A percentile compares a stretch with the other conserved stretches of the same genome.
These are phyloP conservation scores for Fusarium sp. DNA, from an alignment of 2,329 filamentous ascomycete species.

Conservation along the genomic window DNA sequence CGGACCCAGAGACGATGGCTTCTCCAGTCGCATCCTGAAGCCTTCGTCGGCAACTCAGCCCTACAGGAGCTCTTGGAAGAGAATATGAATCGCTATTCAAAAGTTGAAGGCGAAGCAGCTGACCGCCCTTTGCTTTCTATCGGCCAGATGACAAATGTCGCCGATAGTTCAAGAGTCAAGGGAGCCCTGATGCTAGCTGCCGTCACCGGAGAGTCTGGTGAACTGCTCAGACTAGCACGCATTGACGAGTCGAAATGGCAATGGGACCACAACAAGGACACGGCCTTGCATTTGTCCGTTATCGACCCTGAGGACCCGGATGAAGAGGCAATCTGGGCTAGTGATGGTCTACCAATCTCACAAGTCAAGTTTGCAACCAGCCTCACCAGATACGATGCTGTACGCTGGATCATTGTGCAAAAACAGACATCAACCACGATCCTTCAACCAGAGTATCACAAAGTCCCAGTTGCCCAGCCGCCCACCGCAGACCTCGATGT, in stretches of 20 bases:
- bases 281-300: conserved; percentile 60
- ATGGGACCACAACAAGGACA: conserved; percentile 63
- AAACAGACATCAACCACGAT: conserved; percentile 64
- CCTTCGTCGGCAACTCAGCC: conserved; percentile 54
- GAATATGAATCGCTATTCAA: conserved; percentile 49
- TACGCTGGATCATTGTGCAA: conserved; percentile 67
- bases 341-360: conserved; percentile 62
- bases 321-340: conserved; percentile 66
- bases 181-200: conserved; percentile 57
- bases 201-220: conserved; percentile 67
- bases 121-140: conserved; percentile 61
- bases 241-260: conserved; percentile 64
- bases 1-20: conserved; percentile 63
- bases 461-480: conserved; percentile 48
- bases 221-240: conserved; percentile 67
- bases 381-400: conserved; percentile 49
- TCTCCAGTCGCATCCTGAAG: conserved; percentile 63
- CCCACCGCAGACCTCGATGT: conserved; percentile 6
- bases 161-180: conserved; percentile 39
- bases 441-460: conserved; percentile 63
- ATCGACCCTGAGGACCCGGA: conserved; percentile 57
- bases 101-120: conserved; percentile 41
- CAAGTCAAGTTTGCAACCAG: conserved; percentile 63
- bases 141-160: conserved; percentile 64
- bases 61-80: conserved; percentile 51